Evolutionary conservation across 1,284 basidiomycete genomes (phyloP), one percentile per base, ranked within the genome.

Genomic region (Malassezia obtusa): DNA sequence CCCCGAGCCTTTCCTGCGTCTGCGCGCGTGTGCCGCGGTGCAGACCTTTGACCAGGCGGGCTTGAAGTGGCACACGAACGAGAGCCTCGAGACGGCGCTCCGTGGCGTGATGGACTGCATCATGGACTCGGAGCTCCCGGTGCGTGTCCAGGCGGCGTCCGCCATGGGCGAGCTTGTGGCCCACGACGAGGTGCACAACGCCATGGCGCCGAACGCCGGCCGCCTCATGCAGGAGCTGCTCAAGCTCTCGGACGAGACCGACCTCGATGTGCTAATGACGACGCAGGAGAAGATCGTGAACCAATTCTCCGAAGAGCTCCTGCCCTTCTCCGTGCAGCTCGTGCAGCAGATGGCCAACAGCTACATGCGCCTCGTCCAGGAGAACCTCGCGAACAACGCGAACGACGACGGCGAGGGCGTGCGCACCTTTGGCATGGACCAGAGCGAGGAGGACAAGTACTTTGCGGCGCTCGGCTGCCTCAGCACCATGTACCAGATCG

Each of bases 191-290:
- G 86, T 91, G 49, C 82, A 82, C 62, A 78, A 75, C 5, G 82
- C 82, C 9, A 83, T 91, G 53, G 80, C 83, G 7, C 84, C 86
- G 15, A 83, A 85, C 67, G 84, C 90, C 32, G 86, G 84, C 37
- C 85, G 88, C 68, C 83, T 92, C 63, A 84, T 92, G 63, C 87
- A 89, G 84, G 87, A 87, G 69, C 78, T 91, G 22, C 79, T 91
- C 60, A 88, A 88, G 74, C 79, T 92, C 33, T 84, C 85, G 7
- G 86, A 90, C 69, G 87, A 90, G 75, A 88, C 87, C 31, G 89
- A 92, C 70, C 77, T 92, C 31, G 89, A 92, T 72, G 80, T 87
- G 40, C 78, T 92, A 45, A 89, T 87, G 64, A 78, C 67, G 77
- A 65, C 83, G 82, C 67, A 89, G 88, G 84, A 87, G 66, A 81